Conservation (phyloP, 129 eudicot genomes). For the Pittosporum tobira region DNA sequence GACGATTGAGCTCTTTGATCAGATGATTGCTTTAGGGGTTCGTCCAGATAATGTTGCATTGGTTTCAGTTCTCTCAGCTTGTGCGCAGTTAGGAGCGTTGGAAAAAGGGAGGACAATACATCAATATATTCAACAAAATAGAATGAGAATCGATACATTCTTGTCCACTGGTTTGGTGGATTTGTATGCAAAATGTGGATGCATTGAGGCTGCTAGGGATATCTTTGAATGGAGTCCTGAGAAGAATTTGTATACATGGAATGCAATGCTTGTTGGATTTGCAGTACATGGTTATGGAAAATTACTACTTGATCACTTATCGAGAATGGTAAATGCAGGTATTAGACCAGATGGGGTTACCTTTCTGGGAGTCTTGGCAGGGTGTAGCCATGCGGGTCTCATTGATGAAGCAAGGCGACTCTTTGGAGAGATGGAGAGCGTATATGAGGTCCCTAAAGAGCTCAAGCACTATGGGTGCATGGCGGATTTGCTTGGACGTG, state of each 20-base stretch:
- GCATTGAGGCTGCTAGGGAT: constrained; percentile 45
- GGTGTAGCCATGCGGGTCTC: constrained; percentile 72
- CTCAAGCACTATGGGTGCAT: constrained; percentile 80
- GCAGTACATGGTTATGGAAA: constrained; percentile 60
- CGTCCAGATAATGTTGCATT: constrained; percentile 41
- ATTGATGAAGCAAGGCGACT: constrained; percentile 46
- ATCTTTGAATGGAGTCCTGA: constrained; percentile 31
- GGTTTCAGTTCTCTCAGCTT: constrained; percentile 60
- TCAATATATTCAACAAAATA: constrained; percentile 21
- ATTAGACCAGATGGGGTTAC: constrained; percentile 68
- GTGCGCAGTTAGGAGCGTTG: constrained; percentile 50
- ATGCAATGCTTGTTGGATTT: constrained; percentile 64
- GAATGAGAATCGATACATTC: constrained; percentile 34
- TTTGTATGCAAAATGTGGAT: constrained; percentile 72
- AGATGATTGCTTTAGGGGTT: constrained; percentile 26
- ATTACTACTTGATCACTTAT: constrained; percentile 34
- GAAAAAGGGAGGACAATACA: constrained; percentile 50
- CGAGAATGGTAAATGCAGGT: constrained; percentile 38
- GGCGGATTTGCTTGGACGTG: constrained; percentile 70
- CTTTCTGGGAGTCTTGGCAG: constrained; percentile 55
- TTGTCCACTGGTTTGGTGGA: constrained; percentile 67
- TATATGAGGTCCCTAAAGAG: constrained; percentile 41
- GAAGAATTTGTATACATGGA: constrained; percentile 56
- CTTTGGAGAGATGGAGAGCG: constrained; percentile 43
- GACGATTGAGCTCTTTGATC: constrained; percentile 50